Evolutionary conservation across 495 filamentous ascomycete species (phyloP).

Genomic region (Immersiella caudata): DNA sequence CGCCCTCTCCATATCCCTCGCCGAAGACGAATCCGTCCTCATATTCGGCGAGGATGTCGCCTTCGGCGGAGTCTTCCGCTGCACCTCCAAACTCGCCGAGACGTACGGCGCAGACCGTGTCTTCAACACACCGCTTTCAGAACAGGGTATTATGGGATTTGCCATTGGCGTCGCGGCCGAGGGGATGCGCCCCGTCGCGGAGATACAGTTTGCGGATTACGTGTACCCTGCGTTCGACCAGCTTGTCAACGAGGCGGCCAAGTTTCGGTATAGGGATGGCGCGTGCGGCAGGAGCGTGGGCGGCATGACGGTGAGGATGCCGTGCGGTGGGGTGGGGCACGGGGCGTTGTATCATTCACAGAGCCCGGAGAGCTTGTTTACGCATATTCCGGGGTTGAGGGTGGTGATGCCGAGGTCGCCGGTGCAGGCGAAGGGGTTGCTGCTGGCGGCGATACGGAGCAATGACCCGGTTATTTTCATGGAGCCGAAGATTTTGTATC

Average conservation of each 20-base stretch:
- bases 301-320: constrained; percentile 91
- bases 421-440: constrained; percentile 86
- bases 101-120: constrained; percentile 87
- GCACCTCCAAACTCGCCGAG: constrained; percentile 84
- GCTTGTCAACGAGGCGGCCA: constrained; percentile 95
- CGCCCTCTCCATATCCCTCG: constrained; percentile 79
- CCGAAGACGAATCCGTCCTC: constrained; percentile 79
- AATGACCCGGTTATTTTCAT: constrained; percentile 94
- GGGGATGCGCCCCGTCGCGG: constrained; percentile 90
- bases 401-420: constrained; percentile 92
- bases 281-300: constrained; percentile 67
- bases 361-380: constrained; percentile 89
- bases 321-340: constrained; percentile 92
- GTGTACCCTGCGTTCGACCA: constrained; percentile 97
- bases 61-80: constrained; percentile 96
- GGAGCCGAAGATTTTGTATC: constrained; percentile 95
- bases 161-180: constrained; percentile 87
- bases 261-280: constrained; percentile 87
- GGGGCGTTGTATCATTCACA: constrained; percentile 95
- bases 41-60: constrained; percentile 97
- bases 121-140: constrained; percentile 93
- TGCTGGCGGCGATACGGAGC: constrained; percentile 77
- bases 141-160: constrained; percentile 95
- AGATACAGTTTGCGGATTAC: constrained; percentile 99
- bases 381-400: constrained; percentile 85